Conservation (phyloP, 2,329 filamentous ascomycete species). For the Calycina marina region DNA sequence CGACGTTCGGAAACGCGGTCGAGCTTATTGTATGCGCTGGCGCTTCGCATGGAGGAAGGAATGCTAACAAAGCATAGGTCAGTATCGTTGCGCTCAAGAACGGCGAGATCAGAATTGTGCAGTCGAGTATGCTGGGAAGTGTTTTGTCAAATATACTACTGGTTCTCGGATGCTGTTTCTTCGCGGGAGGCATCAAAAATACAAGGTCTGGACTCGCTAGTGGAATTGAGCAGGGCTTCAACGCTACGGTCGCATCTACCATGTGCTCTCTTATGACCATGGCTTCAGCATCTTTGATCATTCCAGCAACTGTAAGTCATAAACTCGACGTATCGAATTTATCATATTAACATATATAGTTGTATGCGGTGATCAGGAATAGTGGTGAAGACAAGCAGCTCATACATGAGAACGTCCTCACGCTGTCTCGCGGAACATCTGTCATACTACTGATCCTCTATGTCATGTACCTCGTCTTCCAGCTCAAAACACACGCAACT, state of each 20-base stretch:
- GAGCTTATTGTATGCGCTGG: slow-evolving; percentile 34
- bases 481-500: slow-evolving; percentile 58
- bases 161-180: slow-evolving; percentile 69
- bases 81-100: slow-evolving; percentile 81
- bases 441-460: slow-evolving; percentile 64
- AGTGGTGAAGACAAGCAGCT: slow-evolving; percentile 28
- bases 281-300: slow-evolving; percentile 62
- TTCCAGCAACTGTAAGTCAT: slow-evolving; percentile 52
- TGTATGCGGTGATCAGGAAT: no score
- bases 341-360: no score
- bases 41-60: not conserved
- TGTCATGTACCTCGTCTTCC: slow-evolving; percentile 63
- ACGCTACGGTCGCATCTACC: slow-evolving; percentile 63
- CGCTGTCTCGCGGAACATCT: slow-evolving; percentile 61
- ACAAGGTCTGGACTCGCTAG: slow-evolving; percentile 15
- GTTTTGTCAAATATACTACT: slow-evolving; percentile 90
- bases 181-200: slow-evolving; percentile 55
- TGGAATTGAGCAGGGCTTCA: slow-evolving; percentile 55
- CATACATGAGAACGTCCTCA: slow-evolving; percentile 42
- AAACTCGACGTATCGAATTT: no score
- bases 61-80: slow-evolving; percentile 37
- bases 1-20: slow-evolving; percentile 34
- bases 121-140: slow-evolving; percentile 91
- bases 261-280: slow-evolving; percentile 60
- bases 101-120: slow-evolving; percentile 83